Evolutionary conservation across 768 basidiomycete genomes (phyloP).

Genomic region (Termitomyces titanicus): DNA sequence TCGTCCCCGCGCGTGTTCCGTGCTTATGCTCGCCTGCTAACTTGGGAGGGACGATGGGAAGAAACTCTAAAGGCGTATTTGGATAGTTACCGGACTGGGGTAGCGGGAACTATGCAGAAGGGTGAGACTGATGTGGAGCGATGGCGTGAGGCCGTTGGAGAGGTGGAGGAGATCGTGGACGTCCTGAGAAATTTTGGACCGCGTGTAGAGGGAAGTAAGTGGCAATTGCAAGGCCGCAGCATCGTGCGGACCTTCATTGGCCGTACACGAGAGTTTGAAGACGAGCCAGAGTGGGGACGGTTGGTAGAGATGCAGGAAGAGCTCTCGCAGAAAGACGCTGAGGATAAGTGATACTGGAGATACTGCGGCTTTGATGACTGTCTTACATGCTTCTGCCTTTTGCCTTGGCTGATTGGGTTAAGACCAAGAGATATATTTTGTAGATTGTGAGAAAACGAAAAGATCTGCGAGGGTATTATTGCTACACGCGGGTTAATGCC

Average conservation of each 20-base stretch:
- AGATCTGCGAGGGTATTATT: constrained; percentile 14
- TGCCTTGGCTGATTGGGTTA: constrained; percentile 18
- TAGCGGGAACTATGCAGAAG: constrained; percentile 55
- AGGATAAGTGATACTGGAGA: constrained; percentile 4
- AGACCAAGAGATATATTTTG: neutral
- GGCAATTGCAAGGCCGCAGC: constrained; percentile 85
- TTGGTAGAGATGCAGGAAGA: constrained; percentile 68
- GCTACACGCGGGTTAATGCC: constrained; percentile 19
- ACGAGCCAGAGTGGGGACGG: constrained; percentile 79
- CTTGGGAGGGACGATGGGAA: constrained; percentile 68
- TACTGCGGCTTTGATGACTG: constrained; percentile 15
- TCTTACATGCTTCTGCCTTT: constrained; percentile 3
- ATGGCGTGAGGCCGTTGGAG: constrained; percentile 74
- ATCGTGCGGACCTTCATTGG: constrained; percentile 88
- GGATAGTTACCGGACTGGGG: constrained; percentile 76
- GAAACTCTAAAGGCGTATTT: constrained; percentile 81
- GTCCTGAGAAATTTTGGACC: constrained; percentile 83
- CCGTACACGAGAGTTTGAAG: constrained; percentile 82
- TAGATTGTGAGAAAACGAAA: constrained; percentile 14
- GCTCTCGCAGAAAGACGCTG: constrained; percentile 40
- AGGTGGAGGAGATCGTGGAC: constrained; percentile 84
- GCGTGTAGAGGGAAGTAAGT: constrained; percentile 53
- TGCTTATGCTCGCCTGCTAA: constrained; percentile 77
- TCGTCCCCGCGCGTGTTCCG: constrained; percentile 78
- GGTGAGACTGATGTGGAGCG: constrained; percentile 64